Base-by-base conservation (phyloP, 208 protist species). In the Wallacemonas rigidus region DNA sequence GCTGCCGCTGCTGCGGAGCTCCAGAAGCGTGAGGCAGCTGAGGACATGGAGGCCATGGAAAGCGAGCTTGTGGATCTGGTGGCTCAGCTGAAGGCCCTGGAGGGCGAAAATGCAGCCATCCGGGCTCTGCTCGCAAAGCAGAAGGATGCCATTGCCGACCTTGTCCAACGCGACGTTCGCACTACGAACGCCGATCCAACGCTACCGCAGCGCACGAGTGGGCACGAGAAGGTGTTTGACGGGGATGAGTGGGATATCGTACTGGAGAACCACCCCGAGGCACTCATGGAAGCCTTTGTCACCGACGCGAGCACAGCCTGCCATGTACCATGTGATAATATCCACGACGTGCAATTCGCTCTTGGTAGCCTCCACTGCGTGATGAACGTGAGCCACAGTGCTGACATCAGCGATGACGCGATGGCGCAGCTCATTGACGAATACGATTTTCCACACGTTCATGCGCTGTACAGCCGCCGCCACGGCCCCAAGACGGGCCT, bases 401-500 rank as follows among this genome's bases (percentile, higher is more conserved):
- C 64, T 39, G 78, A 87, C 54, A n/a, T 87, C 36, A 54, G 71
- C 12, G 75, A 74, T 43, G 40, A 26, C 5, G 74, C 72, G n/a
- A 75, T 88, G 36, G 76, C 74, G 36, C 54, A 72, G 41, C 57
- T 77, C 2, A 47, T 88, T 8, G 67, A 74, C 2, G 76, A 82
- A 15, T 88, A 82, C 76, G 70, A 82, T 67, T 88, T 85, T 72
- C 75, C 77, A 1, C 26, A 67, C 14, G 69, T 88, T 43, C 71
- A 57, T 15, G 62, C 58, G 36, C 35, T 88, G 62, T 85, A 88
- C 38, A 40, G 64, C 26, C 58, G 55, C 43, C 77, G 72, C 12
- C 3, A 70, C 26, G 63, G 44, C n/a, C 55, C 48, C 11, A 53
- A 53, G 48, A 53, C 48, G 15, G 48, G 48, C 11, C 48, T 53